These are phyloP conservation scores for Coniosporium tulheliwenetii DNA, from an alignment of 2,329 filamentous ascomycete genomes.

Conservation along the genomic window DNA sequence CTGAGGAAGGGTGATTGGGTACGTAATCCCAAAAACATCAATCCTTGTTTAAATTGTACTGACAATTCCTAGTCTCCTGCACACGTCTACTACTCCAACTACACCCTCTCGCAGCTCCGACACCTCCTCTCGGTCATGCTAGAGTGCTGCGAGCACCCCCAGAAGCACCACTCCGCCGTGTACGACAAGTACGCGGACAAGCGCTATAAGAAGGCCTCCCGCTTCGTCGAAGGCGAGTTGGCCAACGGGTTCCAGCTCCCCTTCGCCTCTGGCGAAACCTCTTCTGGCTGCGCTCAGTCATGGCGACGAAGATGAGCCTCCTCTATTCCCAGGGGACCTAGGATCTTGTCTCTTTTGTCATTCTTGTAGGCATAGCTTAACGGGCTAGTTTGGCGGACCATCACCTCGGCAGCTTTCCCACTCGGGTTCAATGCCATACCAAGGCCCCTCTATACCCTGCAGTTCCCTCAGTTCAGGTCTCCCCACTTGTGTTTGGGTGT, in stretches of 20 bases:
- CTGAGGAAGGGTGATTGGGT: conserved; percentile 89
- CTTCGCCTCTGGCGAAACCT: conserved; percentile 6
- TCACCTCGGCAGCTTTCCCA: too few relatives aligned
- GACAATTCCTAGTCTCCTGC: conserved; percentile 47
- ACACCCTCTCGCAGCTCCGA: conserved; percentile 73
- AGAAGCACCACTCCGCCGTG: conserved; percentile 70
- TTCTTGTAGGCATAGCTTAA: too few relatives aligned
- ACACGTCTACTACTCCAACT: conserved; percentile 86
- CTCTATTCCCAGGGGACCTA: too few relatives aligned
- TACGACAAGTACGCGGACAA: conserved; percentile 86
- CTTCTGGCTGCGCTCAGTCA: conserved; percentile 2
- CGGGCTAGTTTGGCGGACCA: too few relatives aligned
- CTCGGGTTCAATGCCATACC: too few relatives aligned
- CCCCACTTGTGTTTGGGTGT: too few relatives aligned
- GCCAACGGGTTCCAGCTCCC: conserved; percentile 41
- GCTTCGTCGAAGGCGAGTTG: conserved; percentile 64
- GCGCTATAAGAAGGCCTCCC: conserved; percentile 71
- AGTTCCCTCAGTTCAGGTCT: too few relatives aligned
- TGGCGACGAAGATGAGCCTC: too few relatives aligned
- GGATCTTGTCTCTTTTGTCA: too few relatives aligned
- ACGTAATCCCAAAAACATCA: conserved; percentile 9
- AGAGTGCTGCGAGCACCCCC: conserved; percentile 72
- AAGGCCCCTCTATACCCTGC: too few relatives aligned
- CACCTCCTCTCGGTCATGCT: conserved; percentile 63
- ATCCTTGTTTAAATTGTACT: conserved; percentile 10